Evolutionary conservation across 805 yeast species (phyloP), one percentile per base, ranked within the genome.

Genomic region (Debaryomyces hansenii): DNA sequence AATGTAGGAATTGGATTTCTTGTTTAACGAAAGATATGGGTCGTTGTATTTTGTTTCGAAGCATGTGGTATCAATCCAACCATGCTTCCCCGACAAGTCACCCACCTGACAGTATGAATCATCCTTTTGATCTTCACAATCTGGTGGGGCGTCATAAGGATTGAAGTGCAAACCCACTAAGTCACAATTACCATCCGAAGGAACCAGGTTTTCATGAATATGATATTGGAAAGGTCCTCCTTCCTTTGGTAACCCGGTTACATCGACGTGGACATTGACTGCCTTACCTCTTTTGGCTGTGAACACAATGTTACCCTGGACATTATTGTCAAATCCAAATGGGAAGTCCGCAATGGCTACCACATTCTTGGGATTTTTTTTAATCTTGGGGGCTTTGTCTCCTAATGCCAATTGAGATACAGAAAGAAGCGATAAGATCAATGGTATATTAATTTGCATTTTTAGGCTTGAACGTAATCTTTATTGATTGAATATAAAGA

Each of bases 21-120:
- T 77, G 56, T 82, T 75, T 62, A 85, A 74, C 0, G 90, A 83
- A 44, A 86, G 62, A 62, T 76, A 85, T 5, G 84, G 85, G 58
- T 86, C 91, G 48, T 73, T 66, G 61, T 82, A 86, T 48, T 74
- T 72, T 24, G 80, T 69, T 63, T 83, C 85, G 62, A 79, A 83
- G 60, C 89, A 84, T 10, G 88, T 84, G 16, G 87, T 75, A 59
- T 84, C 77, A 57, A 86, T 82, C 67, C 69, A 77, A 10, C 92
- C 92, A 64, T 85, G 90, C 62, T 85, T 85, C 37, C 92, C 92
- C 31, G 87, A 79, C 55, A 85, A 78, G 59, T 85, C 91, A 47
- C 92, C 92, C 36, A 85, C 79, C 63, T 83, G 83, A 61, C 90
- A 85, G 31, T 62, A 69, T 6, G 83, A 62, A 62, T 85, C 85